Evolutionary conservation across 1,284 basidiomycete species (phyloP), one percentile per base, ranked within the genome.

Genomic region (Puccinia hordei): DNA sequence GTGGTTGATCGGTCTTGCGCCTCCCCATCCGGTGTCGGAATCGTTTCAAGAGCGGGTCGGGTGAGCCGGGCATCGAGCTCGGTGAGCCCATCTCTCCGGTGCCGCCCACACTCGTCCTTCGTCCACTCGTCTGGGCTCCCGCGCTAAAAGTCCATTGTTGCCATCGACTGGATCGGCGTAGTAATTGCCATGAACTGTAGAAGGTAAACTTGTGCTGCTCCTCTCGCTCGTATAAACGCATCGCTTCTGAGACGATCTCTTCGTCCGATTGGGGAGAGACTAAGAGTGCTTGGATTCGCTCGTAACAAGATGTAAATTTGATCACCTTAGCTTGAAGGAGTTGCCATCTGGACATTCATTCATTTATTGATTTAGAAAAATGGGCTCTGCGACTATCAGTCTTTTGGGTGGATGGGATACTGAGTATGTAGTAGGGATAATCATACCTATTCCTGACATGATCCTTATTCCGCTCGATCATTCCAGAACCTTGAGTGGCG

Each of bases 161-260:
- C 63, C 63, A 66, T 9, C 38, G 63, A 17, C n/a, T n/a, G 5
- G 63, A 66, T 9, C 38, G 27, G 5, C 63, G 63, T 2, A 66
- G 63, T 10, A 66, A 10, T 17, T 33, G 38, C 63, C 63, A 66
- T 38, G 63, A 66, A 22, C 63, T 66, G 38, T 66, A 38, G 38
- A 38, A 66, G 2, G 63, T 66, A 22, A 66, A 66, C 63, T 66
- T 66, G 63, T 66, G 63, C 12, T 27, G 38, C 38, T 66, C 63
- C 63, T 66, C 63, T 4, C 63, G 27, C 30, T 66, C 63, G 38
- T 66, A 66, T 10, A 66, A 4, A 6, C 63, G 27, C 24, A 66
- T 30, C 38, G 63, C 63, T n/a, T 66, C 63, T 4, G 30, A 17
- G 30, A 66, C 35, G 4, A 66, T 35, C 63, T 66, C 63, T 33